A percentile compares a stretch with the other conserved stretches of the same genome.
Conservation (phyloP, 352 stramenopile genomes). For the Lagenidium giganteum region DNA sequence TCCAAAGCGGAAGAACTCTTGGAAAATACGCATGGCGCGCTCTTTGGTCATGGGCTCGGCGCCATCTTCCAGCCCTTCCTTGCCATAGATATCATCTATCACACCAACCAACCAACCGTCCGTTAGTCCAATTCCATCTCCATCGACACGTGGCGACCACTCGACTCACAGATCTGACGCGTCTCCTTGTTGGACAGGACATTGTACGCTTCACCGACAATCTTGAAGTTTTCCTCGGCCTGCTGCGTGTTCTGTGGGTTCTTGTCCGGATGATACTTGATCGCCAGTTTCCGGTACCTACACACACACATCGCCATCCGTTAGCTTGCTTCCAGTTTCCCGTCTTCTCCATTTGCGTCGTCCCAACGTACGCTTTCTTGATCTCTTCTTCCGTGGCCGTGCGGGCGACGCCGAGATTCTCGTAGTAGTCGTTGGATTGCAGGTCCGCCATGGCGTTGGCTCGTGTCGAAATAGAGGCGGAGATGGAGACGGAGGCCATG, state of each 20-base stretch:
- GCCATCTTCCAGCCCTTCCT: conserved; percentile 86
- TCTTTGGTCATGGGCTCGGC: conserved; percentile 81
- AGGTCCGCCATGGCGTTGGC: conserved; percentile 62
- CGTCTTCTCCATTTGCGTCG: too few species aligned
- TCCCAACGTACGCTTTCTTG: conserved; percentile 69
- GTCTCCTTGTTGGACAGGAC: conserved; percentile 90
- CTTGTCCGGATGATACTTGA: conserved; percentile 94
- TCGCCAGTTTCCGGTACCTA: conserved; percentile 88
- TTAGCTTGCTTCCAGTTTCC: too few species aligned
- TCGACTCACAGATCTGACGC: conserved; percentile 77
- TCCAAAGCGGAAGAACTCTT: conserved; percentile 83
- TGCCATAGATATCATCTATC: conserved; percentile 90
- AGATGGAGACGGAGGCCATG: too few species aligned
- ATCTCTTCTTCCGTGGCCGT: conserved; percentile 73
- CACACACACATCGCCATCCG: neutral
- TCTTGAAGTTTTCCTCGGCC: conserved; percentile 92
- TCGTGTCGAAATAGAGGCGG: too few species aligned
- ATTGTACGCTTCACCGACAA: conserved; percentile 92
- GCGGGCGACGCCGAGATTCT: conserved; percentile 73
- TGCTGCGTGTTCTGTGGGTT: conserved; percentile 80
- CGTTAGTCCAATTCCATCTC: neutral
- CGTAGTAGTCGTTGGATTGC: conserved; percentile 78
- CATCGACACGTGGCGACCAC: neutral
- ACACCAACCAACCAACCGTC: conserved; percentile 6
- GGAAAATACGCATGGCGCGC: conserved; percentile 79